Evolutionary conservation across 2,329 filamentous ascomycete genomes (phyloP), one percentile per base, ranked within the genome.

Genomic region (Diplocarpon mali): DNA sequence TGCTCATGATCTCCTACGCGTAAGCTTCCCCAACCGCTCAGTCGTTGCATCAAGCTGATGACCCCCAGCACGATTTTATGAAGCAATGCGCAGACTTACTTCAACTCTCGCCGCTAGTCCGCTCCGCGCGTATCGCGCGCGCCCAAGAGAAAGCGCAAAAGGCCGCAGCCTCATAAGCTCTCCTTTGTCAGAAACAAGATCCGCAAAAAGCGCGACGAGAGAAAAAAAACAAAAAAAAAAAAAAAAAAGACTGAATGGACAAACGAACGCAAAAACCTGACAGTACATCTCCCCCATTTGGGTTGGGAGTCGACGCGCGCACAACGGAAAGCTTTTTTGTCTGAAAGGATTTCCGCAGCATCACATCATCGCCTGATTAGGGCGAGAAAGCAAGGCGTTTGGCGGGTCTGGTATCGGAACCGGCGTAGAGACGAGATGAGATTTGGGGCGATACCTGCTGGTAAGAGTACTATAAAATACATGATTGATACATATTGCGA

Each of bases 1-100:
- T 60, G 92, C 92, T 30, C 86, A 95, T 66, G 90, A 96, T 69
- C 68, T 98, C 49, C 71, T 98, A 57, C 80, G 85, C 69, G 92
- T 96, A 75, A 69, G 84, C 20, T 24, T 24, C 20, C 20, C 20
- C 20, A 7, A 3, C 20, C 7, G 20, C 7, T 24, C 20, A 24
- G 16, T 57, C 35, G 3, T 35, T 40, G 37, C 17, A 20, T 31
- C 35, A 42, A 27, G 15, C 51, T 58, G 39, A 59, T 42, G 39
- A 59, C 45, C 35, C 30, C 15, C 14, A 89, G 84, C 84, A 89
- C 59, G 79, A 84, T 12, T 89, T 89, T 62, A 87, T 89, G 81
- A 79, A 80, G 59, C 65, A 73, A 51, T 88, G 84, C 57, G 78
- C 85, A 45, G 83, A 85, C 47, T 65, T 89, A 13, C 72, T 72